These are phyloP conservation scores for Aspergillus quadricinctus DNA, from an alignment of 2,329 filamentous ascomycete species.

Conservation along the genomic window DNA sequence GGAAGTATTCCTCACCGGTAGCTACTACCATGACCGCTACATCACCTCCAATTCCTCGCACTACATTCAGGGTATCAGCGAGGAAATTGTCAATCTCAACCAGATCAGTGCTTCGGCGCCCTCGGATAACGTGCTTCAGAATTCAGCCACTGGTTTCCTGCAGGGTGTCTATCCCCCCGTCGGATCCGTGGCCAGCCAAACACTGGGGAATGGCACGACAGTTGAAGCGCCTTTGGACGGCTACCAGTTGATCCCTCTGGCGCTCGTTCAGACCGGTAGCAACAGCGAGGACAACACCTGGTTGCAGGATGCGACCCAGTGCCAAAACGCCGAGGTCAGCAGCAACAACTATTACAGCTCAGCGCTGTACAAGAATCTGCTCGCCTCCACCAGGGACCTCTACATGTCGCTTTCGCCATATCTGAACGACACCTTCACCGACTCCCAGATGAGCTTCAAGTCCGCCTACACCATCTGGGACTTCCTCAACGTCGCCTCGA, in stretches of 20 bases:
- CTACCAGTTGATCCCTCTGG: constrained; percentile 79
- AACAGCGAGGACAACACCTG: constrained; percentile 56
- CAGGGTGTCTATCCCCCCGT: constrained; percentile 84
- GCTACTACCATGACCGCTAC: constrained; percentile 74
- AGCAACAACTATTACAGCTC: constrained; percentile 57
- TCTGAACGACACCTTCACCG: constrained; percentile 49
- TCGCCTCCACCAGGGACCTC: constrained; percentile 49
- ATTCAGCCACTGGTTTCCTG: constrained; percentile 73
- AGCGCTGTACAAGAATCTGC: constrained; percentile 45
- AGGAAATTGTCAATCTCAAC: constrained; percentile 60
- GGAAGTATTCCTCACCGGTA: constrained; percentile 67
- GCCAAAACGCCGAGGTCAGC: constrained; percentile 52
- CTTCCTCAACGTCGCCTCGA: constrained; percentile 58
- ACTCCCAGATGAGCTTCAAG: constrained; percentile 51
- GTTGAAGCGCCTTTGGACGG: constrained; percentile 68
- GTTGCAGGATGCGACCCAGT: constrained; percentile 56
- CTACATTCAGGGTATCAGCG: constrained; percentile 63
- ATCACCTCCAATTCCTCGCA: constrained; percentile 56
- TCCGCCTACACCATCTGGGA: constrained; percentile 66
- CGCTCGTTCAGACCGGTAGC: constrained; percentile 55
- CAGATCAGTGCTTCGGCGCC: constrained; percentile 73
- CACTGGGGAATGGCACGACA: constrained; percentile 65
- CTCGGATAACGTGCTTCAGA: constrained; percentile 71
- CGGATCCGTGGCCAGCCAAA: constrained; percentile 53
- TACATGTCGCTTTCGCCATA: constrained; percentile 51